Evolutionary conservation across 176 grass and related monocot genomes (phyloP), one percentile per base, ranked within the genome.

Genomic region (Tillandsia fasciculata): DNA sequence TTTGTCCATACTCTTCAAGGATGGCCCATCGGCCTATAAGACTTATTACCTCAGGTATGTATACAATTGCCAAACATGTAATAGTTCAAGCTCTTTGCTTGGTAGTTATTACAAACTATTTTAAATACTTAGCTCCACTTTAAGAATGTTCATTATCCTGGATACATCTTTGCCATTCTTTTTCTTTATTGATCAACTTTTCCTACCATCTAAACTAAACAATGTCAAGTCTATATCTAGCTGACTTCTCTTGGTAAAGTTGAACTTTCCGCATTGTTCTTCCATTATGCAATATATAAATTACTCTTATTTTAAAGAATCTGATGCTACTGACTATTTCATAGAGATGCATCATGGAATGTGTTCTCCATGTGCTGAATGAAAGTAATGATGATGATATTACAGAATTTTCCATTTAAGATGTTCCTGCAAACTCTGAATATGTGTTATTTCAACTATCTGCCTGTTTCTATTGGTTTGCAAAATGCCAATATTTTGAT

Each of bases 21-120:
- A 97, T 69, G 94, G 89, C 12, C 86, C 89, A 1, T 81, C 81
- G 42, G 89, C 86, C 27, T 97, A 97, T 87, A 97, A 64, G 83
- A 82, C 86, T 82, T 97, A 97, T 71, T 97, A 97, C 77, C 73
- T 92, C 73, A 97, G 86, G 94, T 87, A 83, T 79, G 74, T 58
- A 61, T 51, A 15, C 24, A 42, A 8, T 75, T 33, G 59, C 23
- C 49, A 10, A 52, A 52, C 14, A 26, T 70, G 12, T 26, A 10
- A 48, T 42, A 42, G 33, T 42, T 42, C 33, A 42, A 42, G 33
- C 33, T 6, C 33, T 42, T 42, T 42, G 33, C 33, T 42, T 42
- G 5, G 7, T 42, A 42, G 33, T 42, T 42, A 4, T 42, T 42
- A 42, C 33, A 42, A 42, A 47, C 12, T 67, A 42, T 13, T 48